Conservation (phyloP, 495 filamentous ascomycete genomes). For the Eremomyces bilateralis region DNA sequence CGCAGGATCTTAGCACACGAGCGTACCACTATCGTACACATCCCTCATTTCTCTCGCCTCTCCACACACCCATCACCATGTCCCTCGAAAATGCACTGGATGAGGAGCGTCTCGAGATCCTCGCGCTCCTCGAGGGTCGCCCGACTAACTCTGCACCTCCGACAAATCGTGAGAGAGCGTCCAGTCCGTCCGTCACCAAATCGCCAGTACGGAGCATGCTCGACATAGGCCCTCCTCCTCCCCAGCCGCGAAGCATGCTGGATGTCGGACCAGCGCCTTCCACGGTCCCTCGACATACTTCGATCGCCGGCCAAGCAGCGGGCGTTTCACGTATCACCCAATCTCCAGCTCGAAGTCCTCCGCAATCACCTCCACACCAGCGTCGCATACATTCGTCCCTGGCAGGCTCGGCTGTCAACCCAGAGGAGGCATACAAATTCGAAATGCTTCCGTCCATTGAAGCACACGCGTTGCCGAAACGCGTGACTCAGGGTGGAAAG, state of each 20-base stretch:
- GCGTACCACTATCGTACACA: too few relatives aligned
- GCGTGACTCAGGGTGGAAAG: constrained; percentile 17
- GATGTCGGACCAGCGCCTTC: constrained; percentile 10
- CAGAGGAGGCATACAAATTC: constrained; percentile 14
- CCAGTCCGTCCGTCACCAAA: constrained; percentile 26
- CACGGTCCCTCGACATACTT: constrained; percentile 18
- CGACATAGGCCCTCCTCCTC: constrained; percentile 29
- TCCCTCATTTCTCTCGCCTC: too few relatives aligned
- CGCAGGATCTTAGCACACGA: too few relatives aligned
- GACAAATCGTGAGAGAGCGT: constrained; percentile 16
- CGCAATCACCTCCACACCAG: constrained; percentile 5
- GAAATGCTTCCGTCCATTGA: constrained; percentile 17
- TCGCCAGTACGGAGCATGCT: constrained; percentile 38
- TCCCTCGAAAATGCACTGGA: constrained; percentile 52
- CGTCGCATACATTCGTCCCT: constrained; percentile 4
- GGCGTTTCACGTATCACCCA: constrained; percentile 3
- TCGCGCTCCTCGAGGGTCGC: constrained; percentile 34
- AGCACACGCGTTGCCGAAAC: constrained; percentile 14
- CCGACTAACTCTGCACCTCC: constrained; percentile 7
- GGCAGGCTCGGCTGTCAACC: constrained; percentile 8
- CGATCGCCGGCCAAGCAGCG: constrained; percentile 18
- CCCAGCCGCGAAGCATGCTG: too few relatives aligned
- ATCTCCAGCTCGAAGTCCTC: constrained; percentile 2
- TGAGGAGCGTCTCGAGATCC: constrained; percentile 48
- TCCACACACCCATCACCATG: constrained; percentile 12